A percentile compares a stretch with the other conserved stretches of the same genome.
Evolutionary conservation across 371 early-diverging fungal species (phyloP).

Genomic region (Mortierella polycephala): DNA sequence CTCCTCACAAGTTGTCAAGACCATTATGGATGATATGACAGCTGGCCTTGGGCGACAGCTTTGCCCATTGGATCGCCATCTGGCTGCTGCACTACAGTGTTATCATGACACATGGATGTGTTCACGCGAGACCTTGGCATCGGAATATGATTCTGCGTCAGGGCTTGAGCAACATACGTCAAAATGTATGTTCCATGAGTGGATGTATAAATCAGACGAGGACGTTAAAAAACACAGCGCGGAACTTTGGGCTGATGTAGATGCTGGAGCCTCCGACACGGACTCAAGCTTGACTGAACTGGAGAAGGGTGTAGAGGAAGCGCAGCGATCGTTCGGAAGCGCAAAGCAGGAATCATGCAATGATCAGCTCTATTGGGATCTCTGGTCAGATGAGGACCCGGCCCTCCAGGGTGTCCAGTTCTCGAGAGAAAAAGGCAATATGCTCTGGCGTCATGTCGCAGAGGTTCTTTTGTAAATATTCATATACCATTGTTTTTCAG

Average conservation of each 20-base stretch:
- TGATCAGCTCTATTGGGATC: constrained; percentile 41
- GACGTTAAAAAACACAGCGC: constrained; percentile 13
- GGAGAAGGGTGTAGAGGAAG: constrained; percentile 6
- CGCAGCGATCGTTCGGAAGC: constrained; percentile 5
- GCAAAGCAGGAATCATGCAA: constrained; percentile 15
- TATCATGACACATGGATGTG: constrained; percentile 50
- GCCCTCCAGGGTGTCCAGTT: constrained; percentile 23
- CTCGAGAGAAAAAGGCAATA: constrained; percentile 14
- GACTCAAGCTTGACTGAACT: neutral
- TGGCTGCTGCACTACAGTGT: constrained; percentile 37
- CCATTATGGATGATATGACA: constrained; percentile 38
- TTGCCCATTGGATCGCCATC: constrained; percentile 21
- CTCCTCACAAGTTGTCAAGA: constrained; percentile 43
- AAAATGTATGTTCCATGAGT: constrained; percentile 21
- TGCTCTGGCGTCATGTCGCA: constrained; percentile 34
- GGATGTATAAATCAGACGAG: constrained; percentile 43
- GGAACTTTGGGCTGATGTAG: neutral
- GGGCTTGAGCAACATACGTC: neutral
- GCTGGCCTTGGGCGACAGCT: constrained; percentile 10
- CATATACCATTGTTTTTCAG: neutral
- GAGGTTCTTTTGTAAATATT: constrained; percentile 30
- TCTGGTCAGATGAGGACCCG: constrained; percentile 32
- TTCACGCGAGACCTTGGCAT: neutral
- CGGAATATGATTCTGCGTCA: neutral
- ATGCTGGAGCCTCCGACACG: neutral